phyloP scores from a whole-genome alignment of 2,329 filamentous ascomycete species.

The Fusarium fracticaudum region DNA sequence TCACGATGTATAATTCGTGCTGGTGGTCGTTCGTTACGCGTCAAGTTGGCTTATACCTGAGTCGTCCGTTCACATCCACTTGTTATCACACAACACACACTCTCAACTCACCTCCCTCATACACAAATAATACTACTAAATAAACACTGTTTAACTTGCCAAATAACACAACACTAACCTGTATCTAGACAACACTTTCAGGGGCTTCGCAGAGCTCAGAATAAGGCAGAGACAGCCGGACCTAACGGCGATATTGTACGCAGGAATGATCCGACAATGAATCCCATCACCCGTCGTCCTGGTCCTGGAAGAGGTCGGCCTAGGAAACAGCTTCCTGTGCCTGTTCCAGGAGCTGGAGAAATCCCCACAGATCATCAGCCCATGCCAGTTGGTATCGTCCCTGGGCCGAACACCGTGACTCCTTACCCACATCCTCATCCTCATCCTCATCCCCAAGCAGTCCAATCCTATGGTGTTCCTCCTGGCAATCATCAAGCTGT shows the following conservation, averaged over 20 bases:
- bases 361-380: conserved; percentile 12
- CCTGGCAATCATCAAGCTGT: background rate
- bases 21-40: conserved; percentile 6
- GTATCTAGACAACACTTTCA: conserved; percentile 67
- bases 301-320: conserved; percentile 66
- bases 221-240: conserved; percentile 59
- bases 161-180: conserved; percentile 21
- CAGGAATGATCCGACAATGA: conserved; percentile 61
- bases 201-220: conserved; percentile 64
- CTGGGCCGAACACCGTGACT: conserved; percentile 5
- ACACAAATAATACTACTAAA: background rate
- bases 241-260: conserved; percentile 47
- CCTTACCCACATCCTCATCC: conserved; percentile 11
- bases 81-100: background rate
- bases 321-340: conserved; percentile 53
- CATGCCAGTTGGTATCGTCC: conserved; percentile 3
- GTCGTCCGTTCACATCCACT: background rate
- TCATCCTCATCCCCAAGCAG: conserved; percentile 8
- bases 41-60: conserved; percentile 20
- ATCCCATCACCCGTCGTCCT: conserved; percentile 69
- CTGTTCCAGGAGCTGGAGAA: conserved; percentile 21
- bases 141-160: background rate
- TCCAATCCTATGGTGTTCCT: conserved; percentile 1
- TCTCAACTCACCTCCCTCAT: background rate
- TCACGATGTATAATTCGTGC: conserved; percentile 8